Evolutionary conservation across 306 rosid genomes (phyloP), one percentile per base, ranked within the genome.

Genomic region (Oemleria cerasiformis): DNA sequence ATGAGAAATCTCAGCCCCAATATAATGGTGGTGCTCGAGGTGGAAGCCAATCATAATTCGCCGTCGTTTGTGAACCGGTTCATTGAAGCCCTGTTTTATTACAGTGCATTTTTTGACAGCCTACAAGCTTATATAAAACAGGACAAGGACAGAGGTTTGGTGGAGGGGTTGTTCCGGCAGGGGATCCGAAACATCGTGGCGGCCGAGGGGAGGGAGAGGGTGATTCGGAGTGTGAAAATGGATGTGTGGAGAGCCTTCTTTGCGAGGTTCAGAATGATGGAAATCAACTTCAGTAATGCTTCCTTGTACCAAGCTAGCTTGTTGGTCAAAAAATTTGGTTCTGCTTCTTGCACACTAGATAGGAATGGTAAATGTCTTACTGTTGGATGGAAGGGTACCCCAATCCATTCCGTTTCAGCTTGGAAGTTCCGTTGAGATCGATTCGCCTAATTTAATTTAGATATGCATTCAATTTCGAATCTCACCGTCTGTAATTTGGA

Each of bases 161-260:
- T 57, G 1, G 93, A 92, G 75, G 75, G 5, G 38, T 48, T 81
- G 13, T 57, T 83, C 0, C 3, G 75, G 0, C 81, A 63, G 21
- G 90, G 89, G 63, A 87, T 90, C 62, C 34, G 78, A 53, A 80
- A 80, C 65, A 84, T 85, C 56, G 83, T 90, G 67, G 92, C 87
- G 0, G 51, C 43, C 44, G 96, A 90, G 73, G 87, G 91, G 1
- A 56, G 67, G 15, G 88, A 84, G 70, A 86, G 98, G 75, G 66
- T 71, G 1, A 71, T 38, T 40, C 78, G 90, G 41, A 81, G 71
- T 60, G 96, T 92, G 83, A 81, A 67, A 60, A 85, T 88, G 20
- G 87, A 84, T 48, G 92, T 90, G 63, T 92, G 98, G 98, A 88
- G 95, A 71, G 83, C 73, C 20, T 92, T 92, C 78, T 90, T 90